phyloP scores from a whole-genome alignment of 768 basidiomycete species.

The Boletus edulis region DNA sequence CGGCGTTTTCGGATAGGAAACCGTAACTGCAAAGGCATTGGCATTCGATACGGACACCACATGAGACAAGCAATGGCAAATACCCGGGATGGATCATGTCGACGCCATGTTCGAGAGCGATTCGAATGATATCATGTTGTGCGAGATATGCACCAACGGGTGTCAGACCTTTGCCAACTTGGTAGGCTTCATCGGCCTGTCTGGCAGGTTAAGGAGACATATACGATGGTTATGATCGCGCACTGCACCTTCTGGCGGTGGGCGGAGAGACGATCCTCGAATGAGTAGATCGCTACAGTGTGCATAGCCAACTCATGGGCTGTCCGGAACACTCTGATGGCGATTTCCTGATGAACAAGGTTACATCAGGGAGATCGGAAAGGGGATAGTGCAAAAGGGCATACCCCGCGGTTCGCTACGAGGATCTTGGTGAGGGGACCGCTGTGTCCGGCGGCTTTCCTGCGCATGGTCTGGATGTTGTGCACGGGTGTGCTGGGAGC shows the following conservation, averaged over 20 bases:
- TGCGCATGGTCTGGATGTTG: constrained; percentile 86
- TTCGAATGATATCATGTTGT: constrained; percentile 94
- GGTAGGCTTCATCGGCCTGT: constrained; percentile 97
- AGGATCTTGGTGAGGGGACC: constrained; percentile 90
- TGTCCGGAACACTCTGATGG: constrained; percentile 96
- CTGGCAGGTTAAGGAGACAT: constrained; percentile 24
- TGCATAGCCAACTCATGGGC: constrained; percentile 99
- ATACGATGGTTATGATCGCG: constrained; percentile 27
- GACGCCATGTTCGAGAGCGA: constrained; percentile 96
- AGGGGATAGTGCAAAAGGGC: constrained; percentile 27
- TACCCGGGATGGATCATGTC: constrained; percentile 99
- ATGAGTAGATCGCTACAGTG: constrained; percentile 98
- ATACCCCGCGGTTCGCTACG: constrained; percentile 88
- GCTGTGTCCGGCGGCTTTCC: constrained; percentile 87
- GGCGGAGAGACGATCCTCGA: constrained; percentile 93
- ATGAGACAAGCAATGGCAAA: constrained; percentile 14
- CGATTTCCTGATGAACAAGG: constrained; percentile 75
- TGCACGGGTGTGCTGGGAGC: constrained; percentile 84
- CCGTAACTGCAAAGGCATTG: constrained; percentile 65
- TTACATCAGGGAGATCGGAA: constrained; percentile 1
- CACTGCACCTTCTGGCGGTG: constrained; percentile 91
- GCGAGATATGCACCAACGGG: constrained; percentile 97
- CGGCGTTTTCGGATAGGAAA: constrained; percentile 96
- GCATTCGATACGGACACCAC: constrained; percentile 2
- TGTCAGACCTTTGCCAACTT: constrained; percentile 94